These are phyloP conservation scores for Backusella tarrabulga DNA, from an alignment of 192 early-diverging fungal genomes.

Conservation along the genomic window DNA sequence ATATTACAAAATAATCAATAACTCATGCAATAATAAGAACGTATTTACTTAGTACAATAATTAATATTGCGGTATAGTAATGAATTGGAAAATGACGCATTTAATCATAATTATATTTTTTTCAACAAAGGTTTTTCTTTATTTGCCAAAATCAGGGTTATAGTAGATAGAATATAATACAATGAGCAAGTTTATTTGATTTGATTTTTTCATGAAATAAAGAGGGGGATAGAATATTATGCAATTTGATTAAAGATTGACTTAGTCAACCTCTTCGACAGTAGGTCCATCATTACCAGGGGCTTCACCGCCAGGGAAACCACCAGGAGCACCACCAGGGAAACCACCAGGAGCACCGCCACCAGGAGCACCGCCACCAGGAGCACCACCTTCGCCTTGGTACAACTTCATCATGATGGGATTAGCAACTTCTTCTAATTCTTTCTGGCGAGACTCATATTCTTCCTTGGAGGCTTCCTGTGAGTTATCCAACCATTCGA, in stretches of 20 bases:
- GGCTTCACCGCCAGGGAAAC: conserved; percentile 44
- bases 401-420: conserved; percentile 98
- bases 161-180: not conserved
- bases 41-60: too few species aligned
- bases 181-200: not conserved
- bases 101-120: too few species aligned
- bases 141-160: not conserved
- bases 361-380: conserved; percentile 20
- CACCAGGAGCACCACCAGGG: conserved; percentile 56
- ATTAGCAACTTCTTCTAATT: conserved; percentile 89
- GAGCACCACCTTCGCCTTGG: conserved; percentile 60
- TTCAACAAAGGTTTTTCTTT: not conserved
- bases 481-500: conserved; percentile 89
- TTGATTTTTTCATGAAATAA: conserved; percentile 7
- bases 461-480: conserved; percentile 95
- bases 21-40: too few species aligned
- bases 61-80: too few species aligned
- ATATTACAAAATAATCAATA: too few species aligned
- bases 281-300: conserved; percentile 25
- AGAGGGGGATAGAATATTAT: not conserved
- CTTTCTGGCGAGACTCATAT: conserved; percentile 89
- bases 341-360: conserved; percentile 22
- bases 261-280: conserved; percentile 33
- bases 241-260: not conserved
- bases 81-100: too few species aligned